Evolutionary conservation across 163 green algal genomes (phyloP).

Genomic region (Scenedesmus sp.): DNA sequence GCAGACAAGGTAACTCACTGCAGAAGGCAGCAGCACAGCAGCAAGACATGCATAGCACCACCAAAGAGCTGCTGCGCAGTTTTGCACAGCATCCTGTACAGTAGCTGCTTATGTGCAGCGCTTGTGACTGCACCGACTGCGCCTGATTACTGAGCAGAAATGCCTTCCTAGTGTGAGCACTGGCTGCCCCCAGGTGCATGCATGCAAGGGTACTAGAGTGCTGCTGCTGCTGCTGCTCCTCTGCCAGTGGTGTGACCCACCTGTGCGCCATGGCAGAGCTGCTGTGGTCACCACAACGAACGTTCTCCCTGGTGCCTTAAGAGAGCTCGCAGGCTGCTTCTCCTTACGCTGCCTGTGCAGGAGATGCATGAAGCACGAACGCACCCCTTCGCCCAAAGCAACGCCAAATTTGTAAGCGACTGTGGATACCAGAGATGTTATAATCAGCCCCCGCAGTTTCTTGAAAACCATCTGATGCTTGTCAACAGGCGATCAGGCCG

Average conservation of each 20-base stretch:
- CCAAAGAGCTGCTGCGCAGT: background rate
- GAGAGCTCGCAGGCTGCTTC: constrained; percentile 55
- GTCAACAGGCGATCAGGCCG: background rate
- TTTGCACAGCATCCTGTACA: background rate
- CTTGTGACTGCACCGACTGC: no score
- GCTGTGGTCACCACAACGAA: constrained; percentile 94
- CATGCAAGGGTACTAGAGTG: background rate
- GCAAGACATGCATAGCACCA: background rate
- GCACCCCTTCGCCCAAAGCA: background rate
- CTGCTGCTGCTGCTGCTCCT: background rate
- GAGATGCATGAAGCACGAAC: background rate
- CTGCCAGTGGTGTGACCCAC: background rate
- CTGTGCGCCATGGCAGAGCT: constrained; percentile 94
- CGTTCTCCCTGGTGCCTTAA: constrained; percentile 69
- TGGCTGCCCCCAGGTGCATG: background rate
- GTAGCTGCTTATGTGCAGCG: background rate
- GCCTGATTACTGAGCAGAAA: no score
- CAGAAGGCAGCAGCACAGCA: background rate
- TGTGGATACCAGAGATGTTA: background rate
- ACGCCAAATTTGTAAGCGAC: background rate
- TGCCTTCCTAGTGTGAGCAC: no score
- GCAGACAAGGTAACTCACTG: no score
- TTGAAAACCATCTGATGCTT: background rate
- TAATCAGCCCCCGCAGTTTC: background rate
- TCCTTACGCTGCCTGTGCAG: background rate